These are phyloP conservation scores for Calonectria multiphialidica DNA, from an alignment of 2,329 filamentous ascomycete genomes.

Conservation along the genomic window DNA sequence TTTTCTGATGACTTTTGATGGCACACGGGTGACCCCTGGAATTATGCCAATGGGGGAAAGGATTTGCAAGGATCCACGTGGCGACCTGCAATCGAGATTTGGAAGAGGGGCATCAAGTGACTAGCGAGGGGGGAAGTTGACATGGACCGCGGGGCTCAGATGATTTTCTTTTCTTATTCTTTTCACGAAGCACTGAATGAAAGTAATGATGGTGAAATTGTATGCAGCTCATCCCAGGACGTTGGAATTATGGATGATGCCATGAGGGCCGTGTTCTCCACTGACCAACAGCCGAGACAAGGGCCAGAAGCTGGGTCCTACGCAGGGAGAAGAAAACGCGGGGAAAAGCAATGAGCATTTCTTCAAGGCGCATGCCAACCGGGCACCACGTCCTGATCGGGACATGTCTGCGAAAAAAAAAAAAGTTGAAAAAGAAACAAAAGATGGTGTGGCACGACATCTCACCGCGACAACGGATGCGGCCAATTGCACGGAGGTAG, in stretches of 20 bases:
- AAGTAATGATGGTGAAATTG: background rate
- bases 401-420: background rate
- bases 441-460: background rate
- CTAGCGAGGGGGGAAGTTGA: background rate
- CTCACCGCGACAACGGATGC: background rate
- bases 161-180: background rate
- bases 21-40: conserved; percentile 20
- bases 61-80: conserved; percentile 23
- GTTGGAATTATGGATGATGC: background rate
- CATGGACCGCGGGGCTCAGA: background rate
- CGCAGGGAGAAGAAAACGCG: conserved; percentile 11
- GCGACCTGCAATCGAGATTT: background rate
- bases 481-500: background rate
- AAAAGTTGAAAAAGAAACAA: background rate
- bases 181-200: background rate
- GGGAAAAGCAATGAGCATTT: conserved; percentile 4
- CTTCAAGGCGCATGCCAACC: background rate
- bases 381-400: background rate
- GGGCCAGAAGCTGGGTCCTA: conserved; percentile 3
- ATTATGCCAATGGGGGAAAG: conserved; percentile 8
- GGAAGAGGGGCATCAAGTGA: background rate
- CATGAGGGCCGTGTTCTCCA: background rate
- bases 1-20: conserved; percentile 3
- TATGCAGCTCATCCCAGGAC: conserved; percentile 21
- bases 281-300: conserved; percentile 11